phyloP scores from a whole-genome alignment of 2,329 filamentous ascomycete genomes.

The Pseudogymnoascus sp. region DNA sequence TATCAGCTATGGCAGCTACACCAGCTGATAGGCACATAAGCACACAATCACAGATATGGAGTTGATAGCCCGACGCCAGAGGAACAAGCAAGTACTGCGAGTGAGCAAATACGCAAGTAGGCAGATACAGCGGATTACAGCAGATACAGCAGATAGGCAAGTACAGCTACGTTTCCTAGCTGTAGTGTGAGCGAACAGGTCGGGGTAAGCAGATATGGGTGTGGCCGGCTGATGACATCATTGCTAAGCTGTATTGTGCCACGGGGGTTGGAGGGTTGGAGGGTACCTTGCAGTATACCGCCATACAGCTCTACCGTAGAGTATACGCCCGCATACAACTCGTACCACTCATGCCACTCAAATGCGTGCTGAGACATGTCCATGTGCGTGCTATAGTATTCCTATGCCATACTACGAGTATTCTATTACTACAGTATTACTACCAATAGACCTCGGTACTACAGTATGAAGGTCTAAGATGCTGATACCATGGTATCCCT shows the following conservation, averaged over 20 bases:
- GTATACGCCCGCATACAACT: too few relatives aligned
- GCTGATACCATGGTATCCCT: too few relatives aligned
- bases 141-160: too few relatives aligned
- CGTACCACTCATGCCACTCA: neutral
- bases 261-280: neutral
- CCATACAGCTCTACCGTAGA: neutral
- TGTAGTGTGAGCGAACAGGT: neutral
- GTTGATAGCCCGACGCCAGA: neutral
- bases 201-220: neutral
- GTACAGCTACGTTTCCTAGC: too few relatives aligned
- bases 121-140: too few relatives aligned
- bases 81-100: neutral
- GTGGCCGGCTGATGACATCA: neutral
- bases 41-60: neutral
- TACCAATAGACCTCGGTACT: neutral
- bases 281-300: conserved; percentile 3
- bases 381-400: neutral
- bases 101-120: too few relatives aligned
- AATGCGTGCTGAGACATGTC: conserved; percentile 2
- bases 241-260: neutral
- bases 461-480: neutral
- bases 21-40: neutral
- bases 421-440: too few relatives aligned
- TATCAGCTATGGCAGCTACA: too few relatives aligned
- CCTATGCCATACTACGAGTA: neutral